Base-by-base conservation (phyloP, 2,329 filamentous ascomycete genomes). In the Fusarium sp. region DNA sequence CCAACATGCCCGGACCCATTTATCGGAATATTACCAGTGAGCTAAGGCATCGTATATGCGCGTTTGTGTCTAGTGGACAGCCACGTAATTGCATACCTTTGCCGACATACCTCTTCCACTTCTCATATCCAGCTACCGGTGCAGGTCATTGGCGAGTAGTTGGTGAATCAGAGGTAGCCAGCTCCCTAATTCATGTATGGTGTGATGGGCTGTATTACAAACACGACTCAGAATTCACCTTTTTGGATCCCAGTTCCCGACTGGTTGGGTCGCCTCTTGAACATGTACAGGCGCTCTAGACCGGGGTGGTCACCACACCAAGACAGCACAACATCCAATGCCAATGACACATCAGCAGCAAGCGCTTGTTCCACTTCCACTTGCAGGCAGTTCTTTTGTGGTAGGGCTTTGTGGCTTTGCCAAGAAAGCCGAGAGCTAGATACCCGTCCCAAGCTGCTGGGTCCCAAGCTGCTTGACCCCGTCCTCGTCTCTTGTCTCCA, bases 391-490 rank as follows among this genome's bases (percentile, higher is more conserved):
- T 59, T 70, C 63, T 42, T 42, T 68, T 60, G 60, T 65, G 63
- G 63, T 75, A 77, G 67, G 75, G 67, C 66, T 76, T 69, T 69
- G 68, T 71, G 73, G 72, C 72, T 74, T 66, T 66, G 68, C 60
- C 56, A 67, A 66, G 67, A 66, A 69, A 71, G 66, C 66, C 75
- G 68, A 78, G 76, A 78, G 72, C 69, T 74, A 78, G 76, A 77
- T 78, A 78, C 75, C 77, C 75, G 77, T 78, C 75, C 77, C 77
- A 78, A 68, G 74, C 76, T 78, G 74, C 74, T 78, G 77, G 77
- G 77, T 77, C 76, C 70, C 26, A 47, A 47, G 26, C 44, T 49
- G 45, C 33, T 51, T 35, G 60, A 47, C 56, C 38, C 62, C 51
- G 48, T 54, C 56, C 55, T 56, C 42, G 44, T 59, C 35, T 61